Base-by-base conservation (phyloP, 305 asterid genomes). In the Fraxinus ornus region DNA sequence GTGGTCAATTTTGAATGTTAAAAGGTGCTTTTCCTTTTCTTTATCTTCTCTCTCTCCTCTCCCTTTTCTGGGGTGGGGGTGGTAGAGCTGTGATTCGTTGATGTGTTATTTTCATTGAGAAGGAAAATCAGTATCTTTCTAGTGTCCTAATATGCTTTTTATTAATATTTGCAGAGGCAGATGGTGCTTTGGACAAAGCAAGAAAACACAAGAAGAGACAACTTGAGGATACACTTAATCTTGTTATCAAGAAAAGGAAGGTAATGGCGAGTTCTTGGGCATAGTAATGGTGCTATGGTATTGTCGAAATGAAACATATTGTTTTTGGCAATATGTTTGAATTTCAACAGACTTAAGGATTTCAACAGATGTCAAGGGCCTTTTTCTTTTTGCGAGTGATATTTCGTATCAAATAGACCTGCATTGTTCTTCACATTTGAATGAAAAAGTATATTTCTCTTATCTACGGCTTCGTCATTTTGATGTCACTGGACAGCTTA, bases 111-210 rank as follows among this genome's bases (percentile, higher is more conserved):
- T 70, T 35, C 26, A 6, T n/a, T 72, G n/a, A 72, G 44, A 72
- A 72, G 26, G 49, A 72, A 33, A 72, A 33, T 33, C 15, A 7
- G 26, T 72, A 35, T 62, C 66, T 82, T 55, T 55, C 77, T 62
- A 22, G 57, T 47, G 22, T 72, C 47, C 24, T 77, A 35, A 83
- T 72, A 8, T 24, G 76, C 83, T 33, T 62, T 83, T 35, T 37
- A 62, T 76, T 78, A 26, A 80, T 81, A 66, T 72, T 77, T 88
- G 88, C 97, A 97, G 99, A 97, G 92, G 98, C 99, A 79, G 99
- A 97, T 87, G 99, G 99, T 86, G 98, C 99, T 73, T 85, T 97
- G 84, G 99, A 97, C 91, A 97, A 97, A 92, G 99, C 99, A 39
- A 93, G 99, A 87, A 97, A 94, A 79, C 99, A 97, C 92, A 97